phyloP scores from a whole-genome alignment of 2,329 filamentous ascomycete species.

The Paracoccidioides brasiliensis region DNA sequence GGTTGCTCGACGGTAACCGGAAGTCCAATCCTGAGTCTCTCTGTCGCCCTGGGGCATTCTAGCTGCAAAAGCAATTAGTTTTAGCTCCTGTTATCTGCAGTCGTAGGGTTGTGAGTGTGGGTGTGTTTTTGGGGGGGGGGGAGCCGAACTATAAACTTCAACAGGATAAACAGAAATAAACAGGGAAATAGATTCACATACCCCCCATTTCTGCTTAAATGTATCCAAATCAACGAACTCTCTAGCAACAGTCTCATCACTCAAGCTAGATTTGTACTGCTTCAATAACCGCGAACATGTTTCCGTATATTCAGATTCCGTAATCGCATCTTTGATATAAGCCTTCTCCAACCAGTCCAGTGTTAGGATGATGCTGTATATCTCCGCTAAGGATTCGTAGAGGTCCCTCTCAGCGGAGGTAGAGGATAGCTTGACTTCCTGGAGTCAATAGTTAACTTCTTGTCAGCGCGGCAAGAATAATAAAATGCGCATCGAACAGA shows the following conservation, averaged over 20 bases:
- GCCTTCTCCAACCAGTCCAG: slow-evolving; percentile 92
- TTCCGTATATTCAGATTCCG: slow-evolving; percentile 86
- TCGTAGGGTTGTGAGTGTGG: too few species aligned
- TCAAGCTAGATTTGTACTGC: slow-evolving; percentile 90
- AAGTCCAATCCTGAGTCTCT: slow-evolving; percentile 82
- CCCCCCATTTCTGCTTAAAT: slow-evolving; percentile 87
- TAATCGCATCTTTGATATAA: slow-evolving; percentile 87
- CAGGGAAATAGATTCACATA: slow-evolving; percentile 35
- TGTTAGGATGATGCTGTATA: slow-evolving; percentile 95
- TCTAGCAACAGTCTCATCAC: slow-evolving; percentile 77
- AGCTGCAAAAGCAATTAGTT: slow-evolving; percentile 43
- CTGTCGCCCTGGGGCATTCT: slow-evolving; percentile 86
- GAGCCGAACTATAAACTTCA: too few species aligned
- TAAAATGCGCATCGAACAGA: too few species aligned
- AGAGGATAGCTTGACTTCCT: slow-evolving; percentile 88
- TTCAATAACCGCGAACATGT: slow-evolving; percentile 88
- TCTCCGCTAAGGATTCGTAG: slow-evolving; percentile 88
- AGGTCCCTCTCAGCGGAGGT: slow-evolving; percentile 82
- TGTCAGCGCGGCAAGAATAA: slow-evolving; percentile 13
- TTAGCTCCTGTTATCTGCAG: background rate
- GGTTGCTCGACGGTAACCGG: slow-evolving; percentile 65
- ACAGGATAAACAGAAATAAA: background rate
- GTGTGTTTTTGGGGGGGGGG: too few species aligned
- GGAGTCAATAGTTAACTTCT: slow-evolving; percentile 5
- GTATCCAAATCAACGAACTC: slow-evolving; percentile 80